A percentile compares a stretch with the other conserved stretches of the same genome.
These are phyloP conservation scores for Aspergillus ochraceoroseus DNA, from an alignment of 2,329 filamentous ascomycete genomes.

Conservation along the genomic window DNA sequence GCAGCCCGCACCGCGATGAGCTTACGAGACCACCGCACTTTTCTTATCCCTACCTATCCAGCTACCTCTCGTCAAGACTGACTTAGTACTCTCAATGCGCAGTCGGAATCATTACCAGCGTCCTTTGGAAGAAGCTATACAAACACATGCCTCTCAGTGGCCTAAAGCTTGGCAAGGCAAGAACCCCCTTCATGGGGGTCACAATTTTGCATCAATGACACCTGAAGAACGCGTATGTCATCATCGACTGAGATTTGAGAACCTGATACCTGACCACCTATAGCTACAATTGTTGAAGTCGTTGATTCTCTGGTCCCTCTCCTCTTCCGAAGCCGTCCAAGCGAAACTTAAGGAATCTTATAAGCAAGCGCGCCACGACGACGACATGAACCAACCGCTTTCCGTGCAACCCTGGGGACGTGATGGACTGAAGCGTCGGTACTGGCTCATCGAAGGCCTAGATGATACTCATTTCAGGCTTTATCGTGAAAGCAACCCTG, in stretches of 20 bases:
- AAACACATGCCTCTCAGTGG: conserved; percentile 84
- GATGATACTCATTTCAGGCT: conserved; percentile 92
- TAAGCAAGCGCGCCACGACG: conserved; percentile 76
- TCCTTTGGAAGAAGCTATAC: conserved; percentile 87
- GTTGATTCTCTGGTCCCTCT: conserved; percentile 80
- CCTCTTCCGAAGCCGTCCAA: conserved; percentile 79
- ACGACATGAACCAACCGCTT: conserved; percentile 74
- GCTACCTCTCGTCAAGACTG: conserved; percentile 26
- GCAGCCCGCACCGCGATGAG: conserved; percentile 7
- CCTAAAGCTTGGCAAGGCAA: conserved; percentile 73
- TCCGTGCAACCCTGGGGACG: conserved; percentile 87
- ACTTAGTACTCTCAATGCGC: conserved; percentile 21
- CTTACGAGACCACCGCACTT: neutral
- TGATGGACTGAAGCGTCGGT: conserved; percentile 85
- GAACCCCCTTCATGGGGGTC: conserved; percentile 75
- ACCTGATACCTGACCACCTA: conserved; percentile 12
- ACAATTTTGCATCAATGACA: conserved; percentile 75
- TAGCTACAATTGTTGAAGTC: conserved; percentile 79
- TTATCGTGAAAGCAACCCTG: conserved; percentile 87
- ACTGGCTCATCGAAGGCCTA: conserved; percentile 87
- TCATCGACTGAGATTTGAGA: neutral
- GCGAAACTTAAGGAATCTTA: conserved; percentile 79
- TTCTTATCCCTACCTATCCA: conserved; percentile 2
- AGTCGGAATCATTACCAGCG: conserved; percentile 90
- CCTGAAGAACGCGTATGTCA: conserved; percentile 70